phyloP scores from a whole-genome alignment of 768 basidiomycete genomes.

The Epithele typhae region DNA sequence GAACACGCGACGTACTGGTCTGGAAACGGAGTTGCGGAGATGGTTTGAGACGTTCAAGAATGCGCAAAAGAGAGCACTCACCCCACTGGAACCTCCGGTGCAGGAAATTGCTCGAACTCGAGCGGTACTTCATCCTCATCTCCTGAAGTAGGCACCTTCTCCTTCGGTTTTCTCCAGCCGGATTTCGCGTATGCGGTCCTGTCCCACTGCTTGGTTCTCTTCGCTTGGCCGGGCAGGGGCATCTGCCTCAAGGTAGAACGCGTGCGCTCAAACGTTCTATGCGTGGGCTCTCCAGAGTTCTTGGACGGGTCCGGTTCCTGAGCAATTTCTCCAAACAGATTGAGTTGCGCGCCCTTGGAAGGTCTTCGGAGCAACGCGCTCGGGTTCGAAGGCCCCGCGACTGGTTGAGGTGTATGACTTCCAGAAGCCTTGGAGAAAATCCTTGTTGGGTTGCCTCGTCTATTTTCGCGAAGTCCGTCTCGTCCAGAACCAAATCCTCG shows the following conservation, averaged over 20 bases:
- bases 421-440: too few species aligned
- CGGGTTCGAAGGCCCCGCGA: conserved; percentile 33
- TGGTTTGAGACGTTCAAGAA: too few species aligned
- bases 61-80: conserved; percentile 10
- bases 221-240: conserved; percentile 17
- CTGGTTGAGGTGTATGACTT: too few species aligned
- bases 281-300: conserved; percentile 13
- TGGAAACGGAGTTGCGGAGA: too few species aligned
- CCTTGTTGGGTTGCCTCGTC: conserved; percentile 46
- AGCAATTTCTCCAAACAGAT: conserved; percentile 59
- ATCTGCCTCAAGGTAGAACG: conserved; percentile 31
- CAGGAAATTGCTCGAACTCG: conserved; percentile 83
- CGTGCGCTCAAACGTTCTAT: conserved; percentile 33
- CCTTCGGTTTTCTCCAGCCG: conserved; percentile 53
- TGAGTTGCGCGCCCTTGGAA: conserved; percentile 52
- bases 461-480: conserved; percentile 46
- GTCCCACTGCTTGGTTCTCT: conserved; percentile 85
- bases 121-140: conserved; percentile 55
- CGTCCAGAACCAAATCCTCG: conserved; percentile 41
- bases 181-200: conserved; percentile 83
- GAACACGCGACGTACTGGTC: conserved; percentile 3
- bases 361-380: conserved; percentile 6
- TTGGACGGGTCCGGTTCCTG: conserved; percentile 30
- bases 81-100: conserved; percentile 44
- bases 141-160: conserved; percentile 39